A percentile compares a stretch with the other conserved stretches of the same genome.
phyloP scores from a whole-genome alignment of 805 yeast genomes.

The Candida caryicola region DNA sequence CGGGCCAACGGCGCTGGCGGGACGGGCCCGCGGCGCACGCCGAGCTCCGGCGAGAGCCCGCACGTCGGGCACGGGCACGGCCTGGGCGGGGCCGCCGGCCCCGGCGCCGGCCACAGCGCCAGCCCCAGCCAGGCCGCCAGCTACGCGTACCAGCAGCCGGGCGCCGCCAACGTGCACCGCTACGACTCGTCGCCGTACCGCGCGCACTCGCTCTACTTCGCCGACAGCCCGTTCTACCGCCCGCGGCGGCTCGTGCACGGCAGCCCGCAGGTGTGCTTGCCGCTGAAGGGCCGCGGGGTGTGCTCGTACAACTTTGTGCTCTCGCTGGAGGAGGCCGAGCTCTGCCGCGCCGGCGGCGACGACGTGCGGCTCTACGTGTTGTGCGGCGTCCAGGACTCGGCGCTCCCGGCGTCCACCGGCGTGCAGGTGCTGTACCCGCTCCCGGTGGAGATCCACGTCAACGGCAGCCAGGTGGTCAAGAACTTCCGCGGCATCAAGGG shows the following conservation, averaged over 20 bases:
- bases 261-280: constrained; percentile 46
- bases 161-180: not conserved
- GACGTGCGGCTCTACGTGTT: constrained; percentile 46
- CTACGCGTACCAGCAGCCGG: not conserved
- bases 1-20: not conserved
- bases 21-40: not conserved
- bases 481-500: constrained; percentile 67
- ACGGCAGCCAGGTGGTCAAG: constrained; percentile 46
- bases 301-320: constrained; percentile 39
- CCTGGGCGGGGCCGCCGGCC: not conserved
- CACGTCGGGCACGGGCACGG: too few species aligned
- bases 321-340: constrained; percentile 37
- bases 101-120: not conserved
- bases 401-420: constrained; percentile 22
- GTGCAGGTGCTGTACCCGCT: constrained; percentile 62
- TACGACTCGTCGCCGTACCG: constrained; percentile 13
- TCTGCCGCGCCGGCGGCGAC: constrained; percentile 22
- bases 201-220: constrained; percentile 47
- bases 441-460: constrained; percentile 65
- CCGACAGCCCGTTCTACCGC: constrained; percentile 55
- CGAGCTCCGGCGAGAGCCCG: not conserved
- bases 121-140: not conserved
- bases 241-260: constrained; percentile 46
- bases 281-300: constrained; percentile 45
- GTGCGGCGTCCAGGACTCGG: constrained; percentile 43